Percentiles rank a stretch among this genome's conserved stretches.
Conservation (phyloP, 495 filamentous ascomycete genomes). For the Neurospora sp. region DNA sequence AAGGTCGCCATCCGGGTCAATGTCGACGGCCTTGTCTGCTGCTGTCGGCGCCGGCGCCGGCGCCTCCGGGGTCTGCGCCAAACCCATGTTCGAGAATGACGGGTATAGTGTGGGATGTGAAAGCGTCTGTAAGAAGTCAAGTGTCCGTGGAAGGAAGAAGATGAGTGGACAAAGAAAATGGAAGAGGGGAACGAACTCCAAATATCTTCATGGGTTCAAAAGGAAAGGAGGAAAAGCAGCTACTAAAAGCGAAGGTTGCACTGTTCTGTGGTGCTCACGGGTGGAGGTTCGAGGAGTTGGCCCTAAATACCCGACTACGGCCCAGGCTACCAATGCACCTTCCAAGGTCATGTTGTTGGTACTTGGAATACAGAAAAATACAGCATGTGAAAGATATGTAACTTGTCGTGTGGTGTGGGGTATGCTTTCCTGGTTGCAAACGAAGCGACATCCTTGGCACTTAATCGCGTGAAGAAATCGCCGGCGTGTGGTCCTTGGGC, state of each 20-base stretch:
- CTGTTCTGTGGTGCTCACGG: too few species aligned
- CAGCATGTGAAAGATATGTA: neutral
- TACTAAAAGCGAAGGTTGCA: neutral
- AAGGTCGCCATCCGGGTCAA: conserved; percentile 5
- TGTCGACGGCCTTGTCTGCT: neutral
- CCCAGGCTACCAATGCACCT: too few species aligned
- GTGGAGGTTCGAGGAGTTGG: too few species aligned
- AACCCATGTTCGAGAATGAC: neutral
- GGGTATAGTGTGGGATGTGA: neutral
- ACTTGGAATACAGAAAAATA: neutral
- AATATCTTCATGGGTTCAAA: neutral
- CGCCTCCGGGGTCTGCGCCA: neutral
- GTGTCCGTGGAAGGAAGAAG: neutral
- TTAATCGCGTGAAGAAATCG: neutral
- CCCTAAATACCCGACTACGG: too few species aligned
- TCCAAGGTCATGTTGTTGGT: neutral
- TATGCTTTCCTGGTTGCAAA: neutral
- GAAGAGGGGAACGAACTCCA: neutral
- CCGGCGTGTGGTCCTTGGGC: too few species aligned
- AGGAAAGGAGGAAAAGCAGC: neutral
- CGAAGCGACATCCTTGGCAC: neutral
- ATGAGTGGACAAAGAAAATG: neutral
- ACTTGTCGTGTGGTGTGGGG: too few species aligned
- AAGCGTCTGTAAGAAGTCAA: neutral
- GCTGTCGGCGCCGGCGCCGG: neutral